Evolutionary conservation across 2,329 filamentous ascomycete genomes (phyloP).

Genomic region (Coccinonectria pachysandricola): DNA sequence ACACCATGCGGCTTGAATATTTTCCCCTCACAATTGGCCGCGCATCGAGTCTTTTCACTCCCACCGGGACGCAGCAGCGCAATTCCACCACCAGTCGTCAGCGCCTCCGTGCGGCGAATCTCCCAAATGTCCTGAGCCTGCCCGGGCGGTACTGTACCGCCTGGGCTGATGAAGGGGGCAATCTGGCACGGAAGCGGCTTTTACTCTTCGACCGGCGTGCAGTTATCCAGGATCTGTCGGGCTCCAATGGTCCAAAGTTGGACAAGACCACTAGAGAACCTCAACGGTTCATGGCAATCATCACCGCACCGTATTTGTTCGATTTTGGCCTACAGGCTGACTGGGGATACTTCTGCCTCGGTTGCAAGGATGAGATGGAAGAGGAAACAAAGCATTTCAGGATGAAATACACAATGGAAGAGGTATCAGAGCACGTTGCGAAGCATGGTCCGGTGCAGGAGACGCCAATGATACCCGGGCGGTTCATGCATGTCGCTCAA

Average conservation of each 20-base stretch:
- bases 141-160: conserved; percentile 5
- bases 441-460: conserved; percentile 3
- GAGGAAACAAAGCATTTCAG: conserved; percentile 4
- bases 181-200: conserved; percentile 2
- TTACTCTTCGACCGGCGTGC: conserved; percentile 5
- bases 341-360: conserved; percentile 8
- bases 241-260: conserved; percentile 1
- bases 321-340: conserved; percentile 2
- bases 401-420: conserved; percentile 5
- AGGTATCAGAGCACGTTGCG: no score
- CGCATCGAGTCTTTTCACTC: conserved; percentile 2
- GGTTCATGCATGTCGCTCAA: conserved; percentile 2
- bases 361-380: conserved; percentile 3
- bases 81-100: conserved; percentile 1
- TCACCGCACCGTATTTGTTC: conserved; percentile 7
- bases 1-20: conserved; percentile 19
- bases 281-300: conserved; percentile 8
- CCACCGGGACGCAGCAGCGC: background rate
- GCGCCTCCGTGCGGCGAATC: conserved; percentile 1
- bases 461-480: conserved; percentile 3
- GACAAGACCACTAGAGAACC: conserved; percentile 4
- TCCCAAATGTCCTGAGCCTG: conserved; percentile 3
- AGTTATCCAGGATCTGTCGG: conserved; percentile 1
- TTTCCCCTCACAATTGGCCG: conserved; percentile 15
- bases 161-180: conserved; percentile 1